Evolutionary conservation across 2,329 filamentous ascomycete species (phyloP).

Genomic region (Epichloe sylvatica): DNA sequence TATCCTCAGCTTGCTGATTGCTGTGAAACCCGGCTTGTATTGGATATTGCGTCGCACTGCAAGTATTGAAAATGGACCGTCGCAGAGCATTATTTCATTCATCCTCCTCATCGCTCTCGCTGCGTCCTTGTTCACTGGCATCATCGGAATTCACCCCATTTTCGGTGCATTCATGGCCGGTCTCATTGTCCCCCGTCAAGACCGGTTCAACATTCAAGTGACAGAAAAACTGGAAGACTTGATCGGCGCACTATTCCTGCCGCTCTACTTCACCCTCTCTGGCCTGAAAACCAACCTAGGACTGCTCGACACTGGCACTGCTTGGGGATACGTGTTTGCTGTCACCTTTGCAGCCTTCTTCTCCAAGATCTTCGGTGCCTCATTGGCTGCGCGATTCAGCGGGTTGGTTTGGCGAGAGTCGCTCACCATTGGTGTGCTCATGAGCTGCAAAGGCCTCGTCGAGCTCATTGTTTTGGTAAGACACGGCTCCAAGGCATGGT

Average conservation of each 20-base stretch:
- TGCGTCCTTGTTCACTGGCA: slow-evolving; percentile 74
- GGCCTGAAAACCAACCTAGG: slow-evolving; percentile 81
- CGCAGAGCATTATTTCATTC: slow-evolving; percentile 68
- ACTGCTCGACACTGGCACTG: slow-evolving; percentile 63
- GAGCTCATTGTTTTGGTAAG: slow-evolving; percentile 85
- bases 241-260: slow-evolving; percentile 68
- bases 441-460: slow-evolving; percentile 94
- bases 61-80: slow-evolving; percentile 75
- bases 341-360: slow-evolving; percentile 70
- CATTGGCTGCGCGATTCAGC: slow-evolving; percentile 59
- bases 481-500: neutral
- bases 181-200: slow-evolving; percentile 73
- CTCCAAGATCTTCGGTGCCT: slow-evolving; percentile 73
- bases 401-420: slow-evolving; percentile 84
- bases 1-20: slow-evolving; percentile 59
- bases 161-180: slow-evolving; percentile 88
- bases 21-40: slow-evolving; percentile 59
- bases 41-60: slow-evolving; percentile 61
- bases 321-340: slow-evolving; percentile 82
- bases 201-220: slow-evolving; percentile 78
- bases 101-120: slow-evolving; percentile 67
- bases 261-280: slow-evolving; percentile 86
- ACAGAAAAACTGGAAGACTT: slow-evolving; percentile 93
- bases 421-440: slow-evolving; percentile 72
- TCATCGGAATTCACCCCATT: slow-evolving; percentile 88